Base-by-base conservation (phyloP, 495 filamentous ascomycete species). In the Chaetomium tenue region DNA sequence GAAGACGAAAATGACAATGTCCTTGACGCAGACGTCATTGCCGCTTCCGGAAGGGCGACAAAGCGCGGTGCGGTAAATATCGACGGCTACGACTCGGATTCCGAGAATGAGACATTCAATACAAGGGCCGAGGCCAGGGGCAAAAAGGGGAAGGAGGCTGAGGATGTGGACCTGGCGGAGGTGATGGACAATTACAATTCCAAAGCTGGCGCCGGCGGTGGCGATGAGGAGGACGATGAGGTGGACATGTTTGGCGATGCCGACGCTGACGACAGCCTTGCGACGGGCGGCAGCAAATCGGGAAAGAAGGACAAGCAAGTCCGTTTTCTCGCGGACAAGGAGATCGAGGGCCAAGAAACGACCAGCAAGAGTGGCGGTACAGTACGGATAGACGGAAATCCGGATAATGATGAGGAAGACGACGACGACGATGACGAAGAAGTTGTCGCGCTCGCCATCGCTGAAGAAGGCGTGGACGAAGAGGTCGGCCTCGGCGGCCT, bases 81-180 rank as follows among this genome's bases (percentile, higher is more conserved):
- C 33, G 94, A 98, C 70, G 94, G 95, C 3, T 98, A 98, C 77
- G 93, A 97, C 60, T 93, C 88, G 0, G 94, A 99, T 75, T 94
- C 90, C 37, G 93, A 93, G 11, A 92, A 92, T 61, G 94, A 98
- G 67, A 91, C 89, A 23, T 95, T 96, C 74, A 83, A 91, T 63
- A 88, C 82, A 44, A 81, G 88, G 33, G 86, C 84, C 0, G 86
- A 88, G 54, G 82, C 83, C 13, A 83, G 86, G 67, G 72, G 70
- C 22, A 81, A 77, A 42, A 80, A 80, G 55, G 67, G 64, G 64
- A 73, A 79, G 25, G 72, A 75, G 16, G 78, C 72, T 4, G 76
- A 78, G 40, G 76, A 78, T 40, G 75, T 80, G 6, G 74, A 75
- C 54, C 50, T 81, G n/a, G 69, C 69, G 7, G 73, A 80, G n/a